These are phyloP conservation scores for Senna siamea DNA, from an alignment of 306 rosid species.

Conservation along the genomic window DNA sequence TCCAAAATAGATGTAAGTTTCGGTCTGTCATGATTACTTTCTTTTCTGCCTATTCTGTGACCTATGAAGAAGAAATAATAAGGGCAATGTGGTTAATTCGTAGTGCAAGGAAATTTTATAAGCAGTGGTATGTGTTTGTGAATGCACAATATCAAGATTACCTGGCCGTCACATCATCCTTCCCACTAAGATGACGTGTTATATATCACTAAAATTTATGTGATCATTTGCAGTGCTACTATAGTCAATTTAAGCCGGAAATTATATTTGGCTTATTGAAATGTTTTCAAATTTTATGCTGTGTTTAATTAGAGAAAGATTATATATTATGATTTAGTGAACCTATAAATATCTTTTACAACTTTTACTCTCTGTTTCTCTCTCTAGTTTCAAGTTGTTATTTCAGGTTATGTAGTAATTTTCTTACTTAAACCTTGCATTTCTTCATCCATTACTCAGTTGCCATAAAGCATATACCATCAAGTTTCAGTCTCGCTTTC, in stretches of 20 bases:
- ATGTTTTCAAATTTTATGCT: background rate
- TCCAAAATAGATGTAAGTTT: conserved; percentile 37
- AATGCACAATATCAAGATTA: background rate
- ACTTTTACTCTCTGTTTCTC: too few species aligned
- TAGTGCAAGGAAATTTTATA: background rate
- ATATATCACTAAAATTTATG: background rate
- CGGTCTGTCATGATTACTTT: background rate
- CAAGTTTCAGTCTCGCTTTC: conserved; percentile 12
- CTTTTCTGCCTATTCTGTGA: conserved; percentile 9
- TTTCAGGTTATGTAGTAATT: background rate
- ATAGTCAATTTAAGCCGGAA: background rate
- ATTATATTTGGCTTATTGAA: background rate
- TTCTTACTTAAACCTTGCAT: background rate
- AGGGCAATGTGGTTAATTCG: conserved; percentile 13
- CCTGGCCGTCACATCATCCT: background rate
- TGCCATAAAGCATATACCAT: background rate
- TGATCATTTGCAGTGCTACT: background rate
- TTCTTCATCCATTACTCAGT: background rate
- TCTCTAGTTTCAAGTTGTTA: conserved; percentile 15
- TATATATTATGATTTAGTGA: background rate
- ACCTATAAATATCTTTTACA: background rate
- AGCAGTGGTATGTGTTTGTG: background rate
- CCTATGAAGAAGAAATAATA: background rate
- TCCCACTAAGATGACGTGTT: background rate
- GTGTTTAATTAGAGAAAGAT: background rate